Evolutionary conservation across 495 filamentous ascomycete genomes (phyloP), one percentile per base, ranked within the genome.

Genomic region (Aspergillus olivimuriae): DNA sequence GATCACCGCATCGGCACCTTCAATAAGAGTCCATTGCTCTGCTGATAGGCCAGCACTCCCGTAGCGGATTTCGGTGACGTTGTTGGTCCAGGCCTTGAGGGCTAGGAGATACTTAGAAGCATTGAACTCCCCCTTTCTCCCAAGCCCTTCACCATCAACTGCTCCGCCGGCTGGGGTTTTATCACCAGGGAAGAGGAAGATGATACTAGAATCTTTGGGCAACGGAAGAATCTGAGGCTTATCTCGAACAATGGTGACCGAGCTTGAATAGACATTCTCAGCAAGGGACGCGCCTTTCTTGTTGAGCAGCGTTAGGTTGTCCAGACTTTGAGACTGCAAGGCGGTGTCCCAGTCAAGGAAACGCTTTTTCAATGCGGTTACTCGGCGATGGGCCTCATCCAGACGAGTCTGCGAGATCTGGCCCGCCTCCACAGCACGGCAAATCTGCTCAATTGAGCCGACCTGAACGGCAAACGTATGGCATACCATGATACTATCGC

Each of bases 401-500:
- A 75, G 47, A 4, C 58, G 56, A 3, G 54, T 48, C 30, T 45
- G 17, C 1, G 55, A 41, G 22, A 75, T 41, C 4, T 55, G 43
- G 4, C 68, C 70, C 26, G 61, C 61, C 32, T 62, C 44, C 1
- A 74, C 52, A 9, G 70, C 72, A 41, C 69, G 44, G 30, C 57
- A 51, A 2, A 75, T 61, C 15, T 54, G 47, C 32, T 65, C 57
- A 19, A 75, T 70, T 2, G 72, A 67, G 4, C 48, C 62, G 9
- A 70, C 55, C 39, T 75, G 72, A 19, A 67, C 68, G 9, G 56
- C 51, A 41, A 66, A 72, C 6, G 72, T 75, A 48, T 75, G 72
- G 41, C 70, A 75, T 9, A 75, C 59, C 70, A 74, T 74, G 11
- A 71, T 56, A 24, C 70, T 72, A 31, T 75, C 72, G 37, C 63